phyloP scores from a whole-genome alignment of 768 basidiomycete species.

The Naganishia antarctica region DNA sequence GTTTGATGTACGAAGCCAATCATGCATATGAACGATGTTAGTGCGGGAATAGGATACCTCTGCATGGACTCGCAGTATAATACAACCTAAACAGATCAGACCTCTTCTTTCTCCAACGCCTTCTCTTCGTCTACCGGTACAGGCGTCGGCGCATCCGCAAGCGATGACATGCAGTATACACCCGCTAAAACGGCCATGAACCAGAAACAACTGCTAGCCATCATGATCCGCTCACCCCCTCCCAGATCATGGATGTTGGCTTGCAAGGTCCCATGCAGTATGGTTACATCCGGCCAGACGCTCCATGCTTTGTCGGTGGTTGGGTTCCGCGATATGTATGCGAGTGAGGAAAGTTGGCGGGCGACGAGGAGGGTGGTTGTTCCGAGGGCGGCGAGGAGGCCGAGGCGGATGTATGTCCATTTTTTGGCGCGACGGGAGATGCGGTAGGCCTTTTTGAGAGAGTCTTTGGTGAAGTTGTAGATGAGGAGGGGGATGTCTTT shows the following conservation, averaged over 20 bases:
- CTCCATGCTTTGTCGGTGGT: neutral
- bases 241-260: neutral
- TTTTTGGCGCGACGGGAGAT: neutral
- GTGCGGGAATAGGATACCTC: neutral
- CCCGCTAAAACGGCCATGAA: neutral
- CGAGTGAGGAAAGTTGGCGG: constrained; percentile 4
- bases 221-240: neutral
- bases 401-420: neutral
- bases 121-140: neutral
- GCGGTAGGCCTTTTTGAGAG: neutral
- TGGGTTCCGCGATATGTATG: constrained; percentile 11
- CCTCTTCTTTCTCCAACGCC: neutral
- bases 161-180: neutral
- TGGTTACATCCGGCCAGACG: neutral
- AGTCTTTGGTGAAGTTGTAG: neutral
- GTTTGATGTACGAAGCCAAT: neutral
- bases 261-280: neutral
- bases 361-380: neutral
- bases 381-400: neutral
- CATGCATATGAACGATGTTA: neutral
- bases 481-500: neutral
- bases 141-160: neutral
- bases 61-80: neutral
- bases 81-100: neutral
- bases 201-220: constrained; percentile 2